These are phyloP conservation scores for Amanita subjunquillea DNA, from an alignment of 768 basidiomycete species.

Conservation along the genomic window DNA sequence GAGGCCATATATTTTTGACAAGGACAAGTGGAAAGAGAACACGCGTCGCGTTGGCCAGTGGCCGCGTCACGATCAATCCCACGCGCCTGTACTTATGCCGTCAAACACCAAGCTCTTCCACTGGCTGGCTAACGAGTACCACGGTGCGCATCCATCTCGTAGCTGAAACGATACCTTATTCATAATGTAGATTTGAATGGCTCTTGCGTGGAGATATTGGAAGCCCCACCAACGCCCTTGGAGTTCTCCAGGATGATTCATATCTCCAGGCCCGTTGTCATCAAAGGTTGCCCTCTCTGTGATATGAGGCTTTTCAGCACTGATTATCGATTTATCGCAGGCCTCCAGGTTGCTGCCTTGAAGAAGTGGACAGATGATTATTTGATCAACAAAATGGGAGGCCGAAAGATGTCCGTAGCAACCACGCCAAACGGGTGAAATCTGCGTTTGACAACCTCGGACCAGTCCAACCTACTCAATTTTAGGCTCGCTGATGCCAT, in stretches of 20 bases:
- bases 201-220: constrained; percentile 31
- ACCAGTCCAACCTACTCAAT: not conserved
- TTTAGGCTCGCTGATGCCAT: constrained; percentile 71
- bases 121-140: constrained; percentile 31
- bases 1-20: not conserved
- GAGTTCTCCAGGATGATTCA: constrained; percentile 63
- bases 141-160: constrained; percentile 17
- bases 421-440: constrained; percentile 77
- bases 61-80: not conserved
- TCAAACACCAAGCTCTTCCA: not conserved
- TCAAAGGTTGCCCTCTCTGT: constrained; percentile 38
- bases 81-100: not conserved
- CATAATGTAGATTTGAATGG: constrained; percentile 1
- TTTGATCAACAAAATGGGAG: constrained; percentile 44
- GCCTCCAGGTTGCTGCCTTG: constrained; percentile 34
- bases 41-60: not conserved
- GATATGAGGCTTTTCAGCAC: not conserved
- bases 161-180: not conserved
- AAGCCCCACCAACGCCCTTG: constrained; percentile 49
- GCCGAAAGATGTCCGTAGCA: constrained; percentile 55
- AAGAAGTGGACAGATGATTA: constrained; percentile 60
- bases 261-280: constrained; percentile 63
- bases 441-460: not conserved
- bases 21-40: not conserved
- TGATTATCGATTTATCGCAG: constrained; percentile 19